Percentiles rank a stretch among this genome's conserved stretches.
Evolutionary conservation across 2,329 filamentous ascomycete species (phyloP).

Genomic region (Pseudohalonectria lignicola): DNA sequence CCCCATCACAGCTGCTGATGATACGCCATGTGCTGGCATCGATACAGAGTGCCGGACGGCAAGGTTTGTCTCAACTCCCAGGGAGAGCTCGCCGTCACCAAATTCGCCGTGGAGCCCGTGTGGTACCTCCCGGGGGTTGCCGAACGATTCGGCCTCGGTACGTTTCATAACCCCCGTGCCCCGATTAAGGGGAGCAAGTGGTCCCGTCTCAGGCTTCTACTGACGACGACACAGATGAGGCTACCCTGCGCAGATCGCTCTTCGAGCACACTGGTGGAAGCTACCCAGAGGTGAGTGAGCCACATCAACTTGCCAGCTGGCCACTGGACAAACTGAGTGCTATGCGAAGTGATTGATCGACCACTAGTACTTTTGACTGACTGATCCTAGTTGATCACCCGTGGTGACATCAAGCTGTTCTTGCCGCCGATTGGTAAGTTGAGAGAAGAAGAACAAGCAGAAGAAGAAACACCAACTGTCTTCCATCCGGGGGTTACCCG

Average conservation of each 20-base stretch:
- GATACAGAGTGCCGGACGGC: slow-evolving; percentile 54
- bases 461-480: too few species aligned
- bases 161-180: slow-evolving; percentile 12
- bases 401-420: slow-evolving; percentile 90
- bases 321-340: not conserved
- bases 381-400: slow-evolving; percentile 61
- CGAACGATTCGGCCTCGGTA: slow-evolving; percentile 82
- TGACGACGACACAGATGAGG: slow-evolving; percentile 52
- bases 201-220: slow-evolving; percentile 8
- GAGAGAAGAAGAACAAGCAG: not conserved
- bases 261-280: slow-evolving; percentile 95
- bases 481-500: too few species aligned
- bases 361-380: too few species aligned
- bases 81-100: slow-evolving; percentile 87
- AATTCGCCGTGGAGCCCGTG: slow-evolving; percentile 91
- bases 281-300: slow-evolving; percentile 61
- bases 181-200: slow-evolving; percentile 8
- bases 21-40: too few species aligned
- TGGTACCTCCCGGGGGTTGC: slow-evolving; percentile 85
- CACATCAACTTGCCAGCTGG: not conserved
- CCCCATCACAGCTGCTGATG: too few species aligned
- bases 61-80: slow-evolving; percentile 79
- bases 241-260: slow-evolving; percentile 69
- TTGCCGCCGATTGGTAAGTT: slow-evolving; percentile 72
- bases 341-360: not conserved